Conservation (phyloP, 192 early-diverging fungal species). For the Backusella morwellensis region DNA sequence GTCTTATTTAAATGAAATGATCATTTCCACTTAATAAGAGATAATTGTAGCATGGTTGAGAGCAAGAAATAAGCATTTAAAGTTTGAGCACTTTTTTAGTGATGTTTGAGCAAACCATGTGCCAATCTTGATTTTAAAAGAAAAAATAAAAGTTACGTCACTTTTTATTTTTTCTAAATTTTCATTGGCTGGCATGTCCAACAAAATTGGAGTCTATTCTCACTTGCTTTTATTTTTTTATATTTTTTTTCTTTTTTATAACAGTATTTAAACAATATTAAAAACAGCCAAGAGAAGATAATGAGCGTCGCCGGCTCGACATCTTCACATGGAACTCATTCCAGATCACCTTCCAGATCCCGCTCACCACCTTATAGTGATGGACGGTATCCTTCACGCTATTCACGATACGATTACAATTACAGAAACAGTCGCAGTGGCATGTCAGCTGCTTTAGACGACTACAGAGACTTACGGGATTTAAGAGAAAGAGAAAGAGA, state of each 20-base stretch:
- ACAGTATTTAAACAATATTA: constrained; percentile 2
- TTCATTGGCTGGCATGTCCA: background rate
- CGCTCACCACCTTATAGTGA: constrained; percentile 36
- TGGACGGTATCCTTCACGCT: constrained; percentile 30
- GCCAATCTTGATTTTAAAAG: background rate
- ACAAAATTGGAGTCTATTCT: background rate
- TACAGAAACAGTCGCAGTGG: constrained; percentile 20
- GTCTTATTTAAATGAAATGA: background rate
- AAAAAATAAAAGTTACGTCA: background rate
- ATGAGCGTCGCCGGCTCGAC: constrained; percentile 38
- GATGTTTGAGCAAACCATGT: background rate
- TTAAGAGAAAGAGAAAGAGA: constrained; percentile 28
- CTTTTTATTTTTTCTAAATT: background rate
- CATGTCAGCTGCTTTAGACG: constrained; percentile 30
- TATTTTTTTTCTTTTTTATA: background rate
- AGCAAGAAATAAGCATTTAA: background rate
- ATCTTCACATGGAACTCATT: constrained; percentile 34
- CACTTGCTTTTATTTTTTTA: background rate
- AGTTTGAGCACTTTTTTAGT: background rate
- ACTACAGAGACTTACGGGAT: constrained; percentile 36
- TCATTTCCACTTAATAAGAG: background rate
- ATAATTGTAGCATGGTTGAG: background rate
- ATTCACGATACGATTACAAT: constrained; percentile 37
- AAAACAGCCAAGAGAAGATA: background rate
- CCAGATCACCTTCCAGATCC: constrained; percentile 35